Evolutionary conservation across 1,139 yeast species (phyloP), one percentile per base, ranked within the genome.

Genomic region (Lodderomyces metapsilosis): DNA sequence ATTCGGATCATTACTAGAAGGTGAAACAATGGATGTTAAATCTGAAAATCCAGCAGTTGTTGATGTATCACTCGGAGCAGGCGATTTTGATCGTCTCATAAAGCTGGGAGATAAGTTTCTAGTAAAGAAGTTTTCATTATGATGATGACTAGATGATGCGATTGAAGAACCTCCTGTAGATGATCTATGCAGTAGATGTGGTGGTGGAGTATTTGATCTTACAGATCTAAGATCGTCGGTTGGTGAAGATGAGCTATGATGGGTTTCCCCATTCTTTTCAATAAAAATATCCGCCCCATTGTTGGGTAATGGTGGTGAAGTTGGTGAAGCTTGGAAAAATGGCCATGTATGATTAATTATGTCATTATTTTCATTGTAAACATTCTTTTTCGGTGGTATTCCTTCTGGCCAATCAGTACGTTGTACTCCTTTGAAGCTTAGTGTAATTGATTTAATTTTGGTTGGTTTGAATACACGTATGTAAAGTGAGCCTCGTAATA

Each of bases 321-420:
- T 53, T 58, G 25, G 11, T 37, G 28, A 38, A 9, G 56, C 62
- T 54, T 58, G 62, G 67, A 82, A 92, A 59, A 92, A 89, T 1
- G 96, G 95, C 98, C 98, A 92, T 4, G 88, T 82, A 57, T 92
- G 98, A 43, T 79, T 76, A 27, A 88, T 74, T 11, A 91, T 60
- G 44, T 80, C 86, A 48, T 76, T 78, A 20, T 74, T 60, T 55
- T 92, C 98, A 22, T 62, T 59, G 47, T 78, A 82, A 18, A 80
- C 84, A 20, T 71, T 69, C 53, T 81, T 80, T 57, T 86, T 88
- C 0, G 98, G 97, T 0, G 98, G 98, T 21, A 91, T 89, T 1
- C 97, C 98, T 56, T 94, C 98, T 2, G 98, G 98, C 98, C 98
- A 92, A 50, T 92, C 97, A 0, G 98, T 92, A 48, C 87, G 71